Evolutionary conservation across 495 filamentous ascomycete genomes (phyloP), one percentile per base, ranked within the genome.

Genomic region (Lasiosphaeris hirsuta): DNA sequence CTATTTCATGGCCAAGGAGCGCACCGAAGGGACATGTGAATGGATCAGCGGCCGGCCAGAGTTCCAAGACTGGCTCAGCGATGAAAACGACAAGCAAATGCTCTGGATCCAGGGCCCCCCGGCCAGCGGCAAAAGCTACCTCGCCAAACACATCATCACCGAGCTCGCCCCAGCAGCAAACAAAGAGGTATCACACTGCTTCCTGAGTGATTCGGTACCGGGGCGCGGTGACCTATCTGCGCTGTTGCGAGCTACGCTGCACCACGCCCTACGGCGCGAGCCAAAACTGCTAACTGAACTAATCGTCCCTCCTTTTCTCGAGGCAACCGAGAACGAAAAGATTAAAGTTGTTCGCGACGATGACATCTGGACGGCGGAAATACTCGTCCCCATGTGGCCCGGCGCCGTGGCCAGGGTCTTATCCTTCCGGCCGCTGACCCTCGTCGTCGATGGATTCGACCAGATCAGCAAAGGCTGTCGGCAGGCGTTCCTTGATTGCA

Each of bases 21-120:
- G 39, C 2, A 57, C 54, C 7, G 17, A 35, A 10, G 59, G 59
- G n/a, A 57, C 54, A 3, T 52, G 59, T 33, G 23, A 18, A 13
- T 57, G 59, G 54, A 62, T 57, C 15, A n/a, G 7, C 17, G 36
- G 57, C 10, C 54, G 48, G 19, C 33, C 17, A 7, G 47, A 41
- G 17, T 54, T 62, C 36, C 39, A 50, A 15, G 35, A 57, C 7
- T 62, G 54, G 54, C 14, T 49, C 23, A 36, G n/a, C 39, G 49
- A 49, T 7, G 23, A 48, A 3, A 6, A 39, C 5, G 54, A 49
- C 8, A 62, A 41, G 10, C 17, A 46, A 13, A 54, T 42, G 43
- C 59, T 62, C 7, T 62, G 59, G 59, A 62, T 62, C 23, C 42
- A 54, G 7, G 59, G 59, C 3, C 54, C 48, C 2, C 54, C 47